Conservation (phyloP, 805 yeast species). For the Pichia scutulata region DNA sequence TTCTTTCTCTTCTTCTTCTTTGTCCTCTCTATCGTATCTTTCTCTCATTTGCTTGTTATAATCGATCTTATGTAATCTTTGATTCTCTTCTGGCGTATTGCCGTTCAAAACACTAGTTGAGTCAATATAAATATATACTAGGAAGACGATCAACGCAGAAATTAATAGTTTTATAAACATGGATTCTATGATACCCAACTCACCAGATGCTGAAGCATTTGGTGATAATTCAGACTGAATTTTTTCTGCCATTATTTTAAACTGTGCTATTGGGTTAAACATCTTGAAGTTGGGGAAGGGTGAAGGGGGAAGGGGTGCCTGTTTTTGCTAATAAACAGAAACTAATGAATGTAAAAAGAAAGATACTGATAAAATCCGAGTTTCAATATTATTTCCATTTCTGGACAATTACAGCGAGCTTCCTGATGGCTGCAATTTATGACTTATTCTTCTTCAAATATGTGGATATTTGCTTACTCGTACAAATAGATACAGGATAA, state of each 20-base stretch:
- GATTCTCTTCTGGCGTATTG: constrained; percentile 18
- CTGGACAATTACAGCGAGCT: background rate
- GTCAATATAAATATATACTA: constrained; percentile 20
- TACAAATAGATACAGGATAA: too few species aligned
- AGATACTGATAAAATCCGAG: background rate
- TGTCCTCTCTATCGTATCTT: constrained; percentile 1
- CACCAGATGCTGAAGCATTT: constrained; percentile 3
- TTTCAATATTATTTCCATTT: background rate
- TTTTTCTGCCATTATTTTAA: constrained; percentile 7
- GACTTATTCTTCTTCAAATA: too few species aligned
- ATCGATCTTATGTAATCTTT: constrained; percentile 4
- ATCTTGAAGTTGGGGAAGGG: background rate
- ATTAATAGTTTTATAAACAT: constrained; percentile 19
- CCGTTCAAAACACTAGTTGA: constrained; percentile 16
- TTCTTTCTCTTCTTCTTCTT: background rate
- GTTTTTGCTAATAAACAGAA: background rate
- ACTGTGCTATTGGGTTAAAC: constrained; percentile 16
- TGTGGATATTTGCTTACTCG: too few species aligned
- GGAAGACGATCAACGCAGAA: constrained; percentile 17
- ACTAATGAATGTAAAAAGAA: background rate
- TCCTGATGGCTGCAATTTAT: too few species aligned
- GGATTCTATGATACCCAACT: constrained; percentile 14
- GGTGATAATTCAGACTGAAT: background rate
- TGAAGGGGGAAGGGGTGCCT: background rate
- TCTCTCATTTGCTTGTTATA: constrained; percentile 1